A percentile compares a stretch with the other conserved stretches of the same genome.
These are phyloP conservation scores for Malus hybrid DNA, from an alignment of 331 rosid genomes.

Conservation along the genomic window DNA sequence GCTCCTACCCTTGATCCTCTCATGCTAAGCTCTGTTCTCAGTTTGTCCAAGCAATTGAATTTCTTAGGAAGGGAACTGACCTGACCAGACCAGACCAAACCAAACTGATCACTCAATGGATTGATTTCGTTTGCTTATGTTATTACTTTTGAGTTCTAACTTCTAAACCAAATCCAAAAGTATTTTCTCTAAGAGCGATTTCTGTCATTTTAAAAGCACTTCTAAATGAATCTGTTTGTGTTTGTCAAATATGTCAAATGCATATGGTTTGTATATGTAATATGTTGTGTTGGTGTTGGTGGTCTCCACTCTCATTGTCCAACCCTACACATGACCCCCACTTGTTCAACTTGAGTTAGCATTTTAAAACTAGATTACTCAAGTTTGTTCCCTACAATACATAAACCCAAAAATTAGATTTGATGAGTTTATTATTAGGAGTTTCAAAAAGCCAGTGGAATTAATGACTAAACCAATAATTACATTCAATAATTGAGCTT, in stretches of 20 bases:
- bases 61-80: neutral
- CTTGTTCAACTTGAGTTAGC: neutral
- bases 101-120: neutral
- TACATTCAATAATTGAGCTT: neutral
- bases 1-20: neutral
- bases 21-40: neutral
- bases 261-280: too few relatives aligned
- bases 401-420: neutral
- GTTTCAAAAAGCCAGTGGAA: neutral
- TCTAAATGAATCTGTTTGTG: too few relatives aligned
- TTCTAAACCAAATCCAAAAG: too few relatives aligned
- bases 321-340: neutral
- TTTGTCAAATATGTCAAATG: too few relatives aligned
- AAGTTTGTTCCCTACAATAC: neutral
- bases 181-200: too few relatives aligned
- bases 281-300: too few relatives aligned
- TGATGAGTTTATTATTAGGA: neutral
- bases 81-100: neutral
- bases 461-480: neutral
- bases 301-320: neutral
- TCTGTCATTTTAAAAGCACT: too few relatives aligned
- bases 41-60: neutral
- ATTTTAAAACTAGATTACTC: neutral
- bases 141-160: neutral
- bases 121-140: neutral